These are phyloP conservation scores for Phytopythium helicoides DNA, from an alignment of 352 stramenopile species.

Conservation along the genomic window DNA sequence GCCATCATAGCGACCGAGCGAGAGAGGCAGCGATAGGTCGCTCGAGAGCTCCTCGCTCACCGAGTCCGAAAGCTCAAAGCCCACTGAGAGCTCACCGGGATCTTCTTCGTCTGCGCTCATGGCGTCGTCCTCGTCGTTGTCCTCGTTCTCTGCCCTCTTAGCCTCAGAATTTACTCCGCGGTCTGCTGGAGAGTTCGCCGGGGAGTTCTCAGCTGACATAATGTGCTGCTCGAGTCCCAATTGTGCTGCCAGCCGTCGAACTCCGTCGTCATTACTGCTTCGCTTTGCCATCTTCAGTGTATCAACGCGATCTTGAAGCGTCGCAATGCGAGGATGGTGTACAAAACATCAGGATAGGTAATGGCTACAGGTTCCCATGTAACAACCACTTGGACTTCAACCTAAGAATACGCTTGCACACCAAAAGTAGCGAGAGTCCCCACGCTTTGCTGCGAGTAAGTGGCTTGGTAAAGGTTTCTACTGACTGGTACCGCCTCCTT, in stretches of 20 bases:
- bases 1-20: conserved; percentile 62
- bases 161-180: conserved; percentile 10
- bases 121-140: conserved; percentile 16
- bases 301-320: conserved; percentile 1
- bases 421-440: too few species aligned
- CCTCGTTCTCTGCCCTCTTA: conserved; percentile 11
- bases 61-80: conserved; percentile 35
- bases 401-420: too few species aligned
- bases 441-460: too few species aligned
- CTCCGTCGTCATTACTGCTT: conserved; percentile 21
- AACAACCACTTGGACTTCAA: too few species aligned
- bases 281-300: conserved; percentile 10
- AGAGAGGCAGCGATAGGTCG: conserved; percentile 66
- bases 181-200: background rate
- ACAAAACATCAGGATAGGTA: background rate
- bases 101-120: conserved; percentile 13
- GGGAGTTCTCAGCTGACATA: conserved; percentile 13
- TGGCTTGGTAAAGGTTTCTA: too few species aligned
- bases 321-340: conserved; percentile 1
- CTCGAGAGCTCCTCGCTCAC: conserved; percentile 69
- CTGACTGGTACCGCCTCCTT: too few species aligned
- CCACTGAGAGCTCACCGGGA: conserved; percentile 28
- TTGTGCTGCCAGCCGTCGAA: conserved; percentile 46
- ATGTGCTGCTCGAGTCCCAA: conserved; percentile 54
- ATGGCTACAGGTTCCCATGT: background rate